Conservation (phyloP, 1,284 basidiomycete species). For the Rhodotorula mucilaginosa region DNA sequence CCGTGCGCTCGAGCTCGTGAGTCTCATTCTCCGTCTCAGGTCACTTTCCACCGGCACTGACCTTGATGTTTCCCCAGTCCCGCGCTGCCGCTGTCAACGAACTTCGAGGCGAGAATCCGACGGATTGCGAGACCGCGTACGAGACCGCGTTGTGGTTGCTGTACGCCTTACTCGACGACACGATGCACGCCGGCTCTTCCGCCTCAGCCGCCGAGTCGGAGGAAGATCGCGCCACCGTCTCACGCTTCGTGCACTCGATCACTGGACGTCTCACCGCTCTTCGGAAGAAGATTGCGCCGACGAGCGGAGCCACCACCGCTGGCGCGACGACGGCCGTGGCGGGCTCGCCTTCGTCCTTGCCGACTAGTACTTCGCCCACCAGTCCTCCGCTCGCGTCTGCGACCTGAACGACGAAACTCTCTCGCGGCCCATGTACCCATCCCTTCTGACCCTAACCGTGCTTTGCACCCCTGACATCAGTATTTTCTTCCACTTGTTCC, state of each 20-base stretch:
- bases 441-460: too few relatives aligned
- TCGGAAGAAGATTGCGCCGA: conserved; percentile 29
- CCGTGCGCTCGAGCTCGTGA: conserved; percentile 55
- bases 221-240: conserved; percentile 75
- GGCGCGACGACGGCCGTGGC: not conserved
- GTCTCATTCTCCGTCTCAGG: conserved; percentile 42
- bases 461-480: too few relatives aligned
- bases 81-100: conserved; percentile 89
- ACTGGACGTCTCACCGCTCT: conserved; percentile 31
- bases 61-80: conserved; percentile 59
- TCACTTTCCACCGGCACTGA: not conserved
- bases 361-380: not conserved
- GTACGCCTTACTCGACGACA: conserved; percentile 83
- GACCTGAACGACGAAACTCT: too few relatives aligned
- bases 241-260: conserved; percentile 55
- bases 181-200: conserved; percentile 65
- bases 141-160: conserved; percentile 92
- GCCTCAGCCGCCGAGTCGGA: conserved; percentile 57
- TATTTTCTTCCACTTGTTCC: not conserved
- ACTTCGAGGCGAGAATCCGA: conserved; percentile 70
- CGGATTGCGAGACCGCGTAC: conserved; percentile 84
- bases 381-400: not conserved
- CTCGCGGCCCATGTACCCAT: too few relatives aligned
- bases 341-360: not conserved
- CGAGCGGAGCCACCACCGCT: not conserved